Percentiles rank a stretch among this genome's conserved stretches.
Conservation (phyloP, 345 rosid species). For the Murraya koenigii region DNA sequence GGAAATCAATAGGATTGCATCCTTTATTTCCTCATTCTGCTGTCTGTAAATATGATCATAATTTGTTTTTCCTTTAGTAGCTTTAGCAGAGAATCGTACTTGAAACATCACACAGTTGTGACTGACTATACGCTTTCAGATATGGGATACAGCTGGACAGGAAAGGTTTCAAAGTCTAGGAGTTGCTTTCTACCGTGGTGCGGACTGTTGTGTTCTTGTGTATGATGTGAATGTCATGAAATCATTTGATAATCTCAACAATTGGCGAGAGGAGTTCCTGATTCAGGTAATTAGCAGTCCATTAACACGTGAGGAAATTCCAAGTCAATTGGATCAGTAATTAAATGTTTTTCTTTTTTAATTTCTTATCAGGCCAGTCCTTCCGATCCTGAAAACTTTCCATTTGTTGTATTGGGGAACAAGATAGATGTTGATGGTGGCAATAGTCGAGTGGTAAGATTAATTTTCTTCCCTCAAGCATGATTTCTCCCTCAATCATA, state of each 20-base stretch:
- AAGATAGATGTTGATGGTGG: slow-evolving; percentile 85
- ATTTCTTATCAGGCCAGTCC: slow-evolving; percentile 65
- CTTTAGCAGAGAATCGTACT: neutral
- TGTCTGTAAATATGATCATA: too few species aligned
- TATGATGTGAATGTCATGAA: slow-evolving; percentile 85
- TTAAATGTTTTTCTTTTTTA: neutral
- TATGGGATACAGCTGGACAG: slow-evolving; percentile 96
- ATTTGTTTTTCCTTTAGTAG: neutral
- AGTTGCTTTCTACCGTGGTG: slow-evolving; percentile 85
- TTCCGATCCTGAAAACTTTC: slow-evolving; percentile 83
- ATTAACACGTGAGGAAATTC: neutral
- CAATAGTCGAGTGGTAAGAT: slow-evolving; percentile 83
- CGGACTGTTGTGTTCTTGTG: slow-evolving; percentile 89
- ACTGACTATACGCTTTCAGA: slow-evolving; percentile 34
- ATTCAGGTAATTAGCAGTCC: slow-evolving; percentile 51
- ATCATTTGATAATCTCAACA: slow-evolving; percentile 84
- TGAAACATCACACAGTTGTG: neutral
- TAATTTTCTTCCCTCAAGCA: neutral
- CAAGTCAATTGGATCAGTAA: neutral
- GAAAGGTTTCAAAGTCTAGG: slow-evolving; percentile 90
- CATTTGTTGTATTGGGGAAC: slow-evolving; percentile 85
- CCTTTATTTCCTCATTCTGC: neutral
- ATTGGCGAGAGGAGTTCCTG: slow-evolving; percentile 89
- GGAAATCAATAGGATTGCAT: neutral
- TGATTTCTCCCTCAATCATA: neutral